Conservation (phyloP, 2,329 filamentous ascomycete species). For the Monosporascus sp. region DNA sequence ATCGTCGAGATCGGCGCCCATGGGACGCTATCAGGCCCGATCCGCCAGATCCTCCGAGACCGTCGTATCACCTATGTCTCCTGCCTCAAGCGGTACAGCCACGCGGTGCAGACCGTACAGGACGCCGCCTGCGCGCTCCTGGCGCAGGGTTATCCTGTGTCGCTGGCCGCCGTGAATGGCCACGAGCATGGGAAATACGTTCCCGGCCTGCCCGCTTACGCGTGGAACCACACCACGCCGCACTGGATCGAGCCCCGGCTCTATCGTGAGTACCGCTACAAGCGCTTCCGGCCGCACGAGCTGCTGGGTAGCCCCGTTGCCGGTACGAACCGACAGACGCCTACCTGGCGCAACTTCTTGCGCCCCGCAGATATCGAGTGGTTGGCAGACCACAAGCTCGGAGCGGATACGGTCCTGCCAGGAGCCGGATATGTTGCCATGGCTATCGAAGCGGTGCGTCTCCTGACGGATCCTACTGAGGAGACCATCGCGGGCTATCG, state of each 20-base stretch:
- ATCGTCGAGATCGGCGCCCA: too few species aligned
- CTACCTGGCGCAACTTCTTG: slow-evolving; percentile 9
- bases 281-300: slow-evolving; percentile 2
- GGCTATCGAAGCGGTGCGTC: slow-evolving; percentile 2
- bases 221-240: slow-evolving; percentile 4
- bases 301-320: slow-evolving; percentile 4
- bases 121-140: too few species aligned
- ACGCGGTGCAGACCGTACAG: too few species aligned
- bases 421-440: slow-evolving; percentile 27
- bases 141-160: too few species aligned
- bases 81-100: too few species aligned
- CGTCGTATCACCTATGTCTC: too few species aligned
- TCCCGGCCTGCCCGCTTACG: slow-evolving; percentile 5
- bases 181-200: too few species aligned
- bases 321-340: not conserved
- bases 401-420: slow-evolving; percentile 35
- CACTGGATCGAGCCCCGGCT: slow-evolving; percentile 8
- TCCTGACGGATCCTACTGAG: not conserved
- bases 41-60: too few species aligned
- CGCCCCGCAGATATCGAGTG: slow-evolving; percentile 24
- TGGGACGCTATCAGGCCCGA: too few species aligned
- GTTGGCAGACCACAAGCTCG: slow-evolving; percentile 35
- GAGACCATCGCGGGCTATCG: slow-evolving; percentile 10
- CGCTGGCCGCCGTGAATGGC: too few species aligned
- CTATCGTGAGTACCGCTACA: not conserved